phyloP scores from a whole-genome alignment of 2,329 filamentous ascomycete genomes.

The Echinosphaeria canescens region DNA sequence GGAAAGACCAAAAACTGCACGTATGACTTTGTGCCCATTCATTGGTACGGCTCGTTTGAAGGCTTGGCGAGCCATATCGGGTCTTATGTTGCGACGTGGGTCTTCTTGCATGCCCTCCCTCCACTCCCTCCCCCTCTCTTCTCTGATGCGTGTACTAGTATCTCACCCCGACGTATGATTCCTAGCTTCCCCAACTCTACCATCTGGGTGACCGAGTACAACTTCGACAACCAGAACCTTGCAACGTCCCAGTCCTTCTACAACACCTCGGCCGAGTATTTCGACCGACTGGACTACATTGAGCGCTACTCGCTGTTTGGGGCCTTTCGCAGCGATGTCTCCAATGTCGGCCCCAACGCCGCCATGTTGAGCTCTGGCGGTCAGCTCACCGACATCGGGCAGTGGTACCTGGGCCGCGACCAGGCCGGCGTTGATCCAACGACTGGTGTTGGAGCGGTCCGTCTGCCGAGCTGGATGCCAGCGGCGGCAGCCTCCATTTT shows the following conservation, averaged over 20 bases:
- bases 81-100: slow-evolving; percentile 24
- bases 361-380: slow-evolving; percentile 49
- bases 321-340: slow-evolving; percentile 44
- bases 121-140: neutral
- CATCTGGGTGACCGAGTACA: slow-evolving; percentile 69
- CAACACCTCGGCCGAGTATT: slow-evolving; percentile 41
- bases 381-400: slow-evolving; percentile 51
- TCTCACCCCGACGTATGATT: slow-evolving; percentile 2
- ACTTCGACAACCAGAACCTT: slow-evolving; percentile 33
- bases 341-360: slow-evolving; percentile 54
- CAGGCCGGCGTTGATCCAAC: slow-evolving; percentile 20
- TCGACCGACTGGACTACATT: slow-evolving; percentile 41
- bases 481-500: too few species aligned
- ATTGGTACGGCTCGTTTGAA: slow-evolving; percentile 50
- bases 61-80: slow-evolving; percentile 46
- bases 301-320: slow-evolving; percentile 58
- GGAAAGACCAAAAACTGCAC: slow-evolving; percentile 26
- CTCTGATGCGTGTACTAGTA: too few species aligned
- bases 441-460: slow-evolving; percentile 1
- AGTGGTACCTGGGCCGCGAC: slow-evolving; percentile 47
- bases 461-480: too few species aligned
- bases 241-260: slow-evolving; percentile 39
- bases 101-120: slow-evolving; percentile 1
- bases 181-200: slow-evolving; percentile 32
- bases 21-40: slow-evolving; percentile 39